Percentiles rank a stretch among this genome's conserved stretches.
phyloP scores from a whole-genome alignment of 176 grass and related monocot species.

The Alloteropsis semialata region DNA sequence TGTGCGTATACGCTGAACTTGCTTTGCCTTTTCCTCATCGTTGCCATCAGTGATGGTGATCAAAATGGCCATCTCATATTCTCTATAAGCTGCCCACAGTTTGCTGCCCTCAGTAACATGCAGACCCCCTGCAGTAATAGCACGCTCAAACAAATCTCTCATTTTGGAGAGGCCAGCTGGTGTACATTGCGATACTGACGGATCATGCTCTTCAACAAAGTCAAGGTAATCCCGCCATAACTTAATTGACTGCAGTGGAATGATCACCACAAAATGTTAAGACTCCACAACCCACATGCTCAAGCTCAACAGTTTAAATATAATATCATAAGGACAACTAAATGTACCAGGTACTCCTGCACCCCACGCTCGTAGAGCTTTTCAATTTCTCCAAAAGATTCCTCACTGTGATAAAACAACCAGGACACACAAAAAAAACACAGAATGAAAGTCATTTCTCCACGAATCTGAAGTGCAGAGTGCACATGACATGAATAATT shows the following conservation, averaged over 20 bases:
- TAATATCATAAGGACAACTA: neutral
- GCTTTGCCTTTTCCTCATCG: slow-evolving; percentile 76
- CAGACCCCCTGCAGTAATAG: slow-evolving; percentile 74
- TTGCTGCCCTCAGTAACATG: slow-evolving; percentile 72
- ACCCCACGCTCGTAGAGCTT: slow-evolving; percentile 83
- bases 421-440: neutral
- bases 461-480: neutral
- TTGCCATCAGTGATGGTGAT: slow-evolving; percentile 56
- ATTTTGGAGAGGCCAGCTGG: slow-evolving; percentile 75
- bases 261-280: slow-evolving; percentile 25
- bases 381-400: slow-evolving; percentile 62
- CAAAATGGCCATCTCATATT: slow-evolving; percentile 87
- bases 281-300: neutral
- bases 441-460: neutral
- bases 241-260: slow-evolving; percentile 66
- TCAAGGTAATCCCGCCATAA: slow-evolving; percentile 89
- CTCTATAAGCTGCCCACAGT: slow-evolving; percentile 89
- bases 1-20: slow-evolving; percentile 59
- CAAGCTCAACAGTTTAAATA: neutral
- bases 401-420: slow-evolving; percentile 46
- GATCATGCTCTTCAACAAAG: slow-evolving; percentile 77
- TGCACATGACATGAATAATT: neutral
- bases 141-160: slow-evolving; percentile 84
- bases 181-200: slow-evolving; percentile 61
- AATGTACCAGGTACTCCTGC: slow-evolving; percentile 91